A percentile compares a stretch with the other conserved stretches of the same genome.
phyloP scores from a whole-genome alignment of 2,329 filamentous ascomycete species.

The Colletotrichum sp. region DNA sequence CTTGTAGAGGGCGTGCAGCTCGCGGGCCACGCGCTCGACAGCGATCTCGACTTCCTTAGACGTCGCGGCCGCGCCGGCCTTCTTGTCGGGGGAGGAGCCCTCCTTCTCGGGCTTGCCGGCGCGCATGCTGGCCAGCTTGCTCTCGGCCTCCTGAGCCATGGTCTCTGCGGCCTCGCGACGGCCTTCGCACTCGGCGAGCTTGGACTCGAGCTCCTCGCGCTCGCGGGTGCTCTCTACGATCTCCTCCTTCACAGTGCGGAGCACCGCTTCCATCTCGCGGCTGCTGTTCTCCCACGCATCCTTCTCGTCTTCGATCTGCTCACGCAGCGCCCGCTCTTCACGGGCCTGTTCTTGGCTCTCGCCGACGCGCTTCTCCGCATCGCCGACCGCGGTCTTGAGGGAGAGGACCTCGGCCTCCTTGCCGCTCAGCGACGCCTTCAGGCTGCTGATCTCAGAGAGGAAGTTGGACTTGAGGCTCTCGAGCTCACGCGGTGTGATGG shows the following conservation, averaged over 20 bases:
- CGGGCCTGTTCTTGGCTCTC: constrained; percentile 84
- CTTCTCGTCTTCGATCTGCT: constrained; percentile 77
- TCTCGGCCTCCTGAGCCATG: constrained; percentile 77
- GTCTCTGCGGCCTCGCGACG: constrained; percentile 76
- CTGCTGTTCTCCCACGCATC: constrained; percentile 85
- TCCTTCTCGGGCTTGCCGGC: constrained; percentile 57
- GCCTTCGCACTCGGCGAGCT: constrained; percentile 79
- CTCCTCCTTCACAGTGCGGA: constrained; percentile 82
- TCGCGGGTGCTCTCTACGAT: constrained; percentile 81
- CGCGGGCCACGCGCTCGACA: constrained; percentile 90
- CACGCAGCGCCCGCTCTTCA: constrained; percentile 74
- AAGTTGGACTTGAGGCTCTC: constrained; percentile 92
- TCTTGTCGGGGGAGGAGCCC: constrained; percentile 45
- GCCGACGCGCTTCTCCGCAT: constrained; percentile 91
- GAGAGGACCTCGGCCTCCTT: constrained; percentile 91
- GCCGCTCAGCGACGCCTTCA: constrained; percentile 89
- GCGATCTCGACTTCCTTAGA: constrained; percentile 78
- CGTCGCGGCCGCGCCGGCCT: constrained; percentile 28
- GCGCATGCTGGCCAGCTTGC: constrained; percentile 76
- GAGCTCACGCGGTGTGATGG: constrained; percentile 88
- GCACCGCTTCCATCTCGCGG: constrained; percentile 82
- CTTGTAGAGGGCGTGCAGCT: constrained; percentile 93
- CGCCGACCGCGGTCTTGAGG: constrained; percentile 84
- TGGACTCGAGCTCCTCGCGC: constrained; percentile 76
- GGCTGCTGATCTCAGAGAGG: constrained; percentile 90